A percentile compares a stretch with the other conserved stretches of the same genome.
These are phyloP conservation scores for Biscogniauxia sp. DNA, from an alignment of 2,329 filamentous ascomycete genomes.

Conservation along the genomic window DNA sequence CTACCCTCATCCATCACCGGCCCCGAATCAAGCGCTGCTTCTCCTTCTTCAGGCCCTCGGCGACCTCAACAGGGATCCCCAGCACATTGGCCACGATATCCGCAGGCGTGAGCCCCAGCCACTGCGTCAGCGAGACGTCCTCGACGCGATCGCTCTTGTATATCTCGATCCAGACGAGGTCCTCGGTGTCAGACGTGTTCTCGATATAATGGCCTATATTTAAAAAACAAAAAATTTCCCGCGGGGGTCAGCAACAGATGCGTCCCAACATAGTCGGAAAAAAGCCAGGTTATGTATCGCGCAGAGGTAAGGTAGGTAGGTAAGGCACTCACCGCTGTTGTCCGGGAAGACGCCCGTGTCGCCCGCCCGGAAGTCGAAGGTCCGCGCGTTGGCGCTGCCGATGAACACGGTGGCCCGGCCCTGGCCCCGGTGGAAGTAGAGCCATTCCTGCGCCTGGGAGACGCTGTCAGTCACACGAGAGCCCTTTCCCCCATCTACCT, in stretches of 20 bases:
- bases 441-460: slow-evolving; percentile 63
- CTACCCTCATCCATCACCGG: slow-evolving; percentile 4
- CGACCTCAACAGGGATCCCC: slow-evolving; percentile 57
- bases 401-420: slow-evolving; percentile 65
- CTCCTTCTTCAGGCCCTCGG: slow-evolving; percentile 58
- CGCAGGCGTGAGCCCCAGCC: slow-evolving; percentile 65
- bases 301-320: too few species aligned
- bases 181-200: slow-evolving; percentile 62
- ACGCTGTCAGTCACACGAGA: neutral
- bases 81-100: slow-evolving; percentile 60
- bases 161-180: slow-evolving; percentile 66
- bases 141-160: slow-evolving; percentile 67
- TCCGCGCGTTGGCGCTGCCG: slow-evolving; percentile 58
- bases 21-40: slow-evolving; percentile 55
- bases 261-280: too few species aligned
- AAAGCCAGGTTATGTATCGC: too few species aligned
- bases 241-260: too few species aligned
- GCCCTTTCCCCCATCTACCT: too few species aligned
- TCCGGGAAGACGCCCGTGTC: slow-evolving; percentile 68
- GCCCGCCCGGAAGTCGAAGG: slow-evolving; percentile 66
- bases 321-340: slow-evolving; percentile 49
- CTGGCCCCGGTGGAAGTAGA: slow-evolving; percentile 65
- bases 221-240: too few species aligned
- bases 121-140: slow-evolving; percentile 66
- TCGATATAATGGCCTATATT: slow-evolving; percentile 61